phyloP scores from a whole-genome alignment of 1,284 basidiomycete genomes.

The Caloboletus firmus region DNA sequence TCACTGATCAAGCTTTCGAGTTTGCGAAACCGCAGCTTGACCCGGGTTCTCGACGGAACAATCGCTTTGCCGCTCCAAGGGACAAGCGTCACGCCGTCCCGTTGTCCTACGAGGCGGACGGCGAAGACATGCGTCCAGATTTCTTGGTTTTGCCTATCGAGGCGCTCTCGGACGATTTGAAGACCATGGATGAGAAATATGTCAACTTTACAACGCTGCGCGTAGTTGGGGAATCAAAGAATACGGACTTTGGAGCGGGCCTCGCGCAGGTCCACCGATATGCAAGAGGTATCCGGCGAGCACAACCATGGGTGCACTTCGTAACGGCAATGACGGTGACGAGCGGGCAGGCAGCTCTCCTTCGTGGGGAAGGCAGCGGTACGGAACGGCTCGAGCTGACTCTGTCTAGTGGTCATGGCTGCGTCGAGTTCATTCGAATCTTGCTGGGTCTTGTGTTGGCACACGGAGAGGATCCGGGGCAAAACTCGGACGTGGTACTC shows the following conservation, averaged over 20 bases:
- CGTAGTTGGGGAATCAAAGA: not conserved
- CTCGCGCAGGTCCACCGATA: not conserved
- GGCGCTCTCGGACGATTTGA: not conserved
- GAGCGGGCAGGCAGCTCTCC: not conserved
- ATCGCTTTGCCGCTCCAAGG: not conserved
- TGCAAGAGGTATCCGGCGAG: not conserved
- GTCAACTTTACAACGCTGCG: not conserved
- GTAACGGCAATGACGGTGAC: not conserved
- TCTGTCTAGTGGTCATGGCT: not conserved
- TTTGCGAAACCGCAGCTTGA: not conserved
- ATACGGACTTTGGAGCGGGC: not conserved
- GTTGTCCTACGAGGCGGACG: not conserved
- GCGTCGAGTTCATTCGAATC: not conserved
- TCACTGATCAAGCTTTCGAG: not conserved
- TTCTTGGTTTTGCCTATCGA: not conserved
- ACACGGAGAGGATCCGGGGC: not conserved
- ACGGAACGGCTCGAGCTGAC: not conserved
- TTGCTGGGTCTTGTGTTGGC: not conserved
- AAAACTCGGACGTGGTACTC: not conserved
- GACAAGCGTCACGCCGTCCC: not conserved
- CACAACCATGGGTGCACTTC: not conserved
- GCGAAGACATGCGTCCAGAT: not conserved
- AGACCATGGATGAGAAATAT: not conserved
- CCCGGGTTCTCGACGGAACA: too few relatives aligned
- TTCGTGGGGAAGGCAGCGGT: not conserved